Evolutionary conservation across 1,284 basidiomycete genomes (phyloP), one percentile per base, ranked within the genome.

Genomic region (Ceratobasidium sp.): DNA sequence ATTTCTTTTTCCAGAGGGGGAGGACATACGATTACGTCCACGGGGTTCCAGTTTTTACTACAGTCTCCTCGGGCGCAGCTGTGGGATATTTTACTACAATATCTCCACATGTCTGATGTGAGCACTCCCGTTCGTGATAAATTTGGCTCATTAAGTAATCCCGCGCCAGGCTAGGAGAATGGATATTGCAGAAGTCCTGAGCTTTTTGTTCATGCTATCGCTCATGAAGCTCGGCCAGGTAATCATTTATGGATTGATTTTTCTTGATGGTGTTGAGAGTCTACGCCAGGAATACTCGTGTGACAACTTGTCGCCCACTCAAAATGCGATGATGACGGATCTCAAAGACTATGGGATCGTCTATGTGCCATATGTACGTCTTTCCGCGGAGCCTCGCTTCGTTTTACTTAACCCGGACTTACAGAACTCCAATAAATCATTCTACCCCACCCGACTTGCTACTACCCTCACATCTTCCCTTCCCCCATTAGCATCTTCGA

Each of bases 1-100:
- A 37, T 61, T 65, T 56, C 40, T 34, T 43, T 7, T 29, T 32
- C 59, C 77, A 80, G 67, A 81, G 78, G 77, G 80, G 80, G 89
- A 80, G 86, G 89, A 80, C 84, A 86, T 81, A 80, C 92, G 79
- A 99, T 99, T 83, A 99, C 97, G 13, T 98, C 96, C 13, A 88
- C 91, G 56, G 98, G 98, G 11, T 99, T 99, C 83, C 97, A 99
- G 82, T 99, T 99, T 83, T 88, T 99, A 71, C 88, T 99, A 29
- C 94, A 98, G 82, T 93, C 97, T 57, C 93, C 98, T n/a, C 95
- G 98, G 82, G 94, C 93, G 22, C 98, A 99, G 83, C 86, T 99
- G n/a, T 99, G 98, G 98, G 94, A 96, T 82, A 87, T 99, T 54
- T 86, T 99, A 73, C 88, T 99, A 56, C 95, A 96, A 81, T 99